Evolutionary conservation across 768 basidiomycete genomes (phyloP).

Genomic region (Lyophyllum atratum): DNA sequence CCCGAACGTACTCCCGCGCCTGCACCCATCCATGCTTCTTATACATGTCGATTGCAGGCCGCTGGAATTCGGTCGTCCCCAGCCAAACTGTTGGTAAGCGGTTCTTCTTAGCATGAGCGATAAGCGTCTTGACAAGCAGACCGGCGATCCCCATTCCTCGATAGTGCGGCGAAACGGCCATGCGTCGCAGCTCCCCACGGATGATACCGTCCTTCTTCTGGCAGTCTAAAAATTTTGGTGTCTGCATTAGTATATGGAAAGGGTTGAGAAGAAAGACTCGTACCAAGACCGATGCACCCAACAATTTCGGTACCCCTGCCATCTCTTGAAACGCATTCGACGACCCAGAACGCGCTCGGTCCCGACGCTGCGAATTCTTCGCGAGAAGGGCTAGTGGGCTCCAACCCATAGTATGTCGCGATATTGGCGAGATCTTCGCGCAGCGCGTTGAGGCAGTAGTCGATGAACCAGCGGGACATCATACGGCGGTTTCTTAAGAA

Average conservation of each 20-base stretch:
- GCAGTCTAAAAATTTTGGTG: constrained; percentile 2
- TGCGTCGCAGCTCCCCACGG: constrained; percentile 8
- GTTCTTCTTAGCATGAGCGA: constrained; percentile 8
- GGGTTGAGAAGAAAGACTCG: neutral
- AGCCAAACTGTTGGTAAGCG: neutral
- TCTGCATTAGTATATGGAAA: neutral
- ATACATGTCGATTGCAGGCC: constrained; percentile 6
- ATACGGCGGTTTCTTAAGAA: neutral
- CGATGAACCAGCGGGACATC: constrained; percentile 5
- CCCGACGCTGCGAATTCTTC: neutral
- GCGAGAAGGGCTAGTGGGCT: neutral
- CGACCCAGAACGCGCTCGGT: constrained; percentile 9
- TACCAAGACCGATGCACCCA: constrained; percentile 17
- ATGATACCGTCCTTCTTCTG: neutral
- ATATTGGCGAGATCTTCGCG: neutral
- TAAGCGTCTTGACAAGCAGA: constrained; percentile 3
- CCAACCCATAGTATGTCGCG: neutral
- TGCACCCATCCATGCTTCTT: constrained; percentile 2
- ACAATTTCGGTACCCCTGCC: neutral
- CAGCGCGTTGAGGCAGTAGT: neutral
- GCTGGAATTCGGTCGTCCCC: constrained; percentile 1
- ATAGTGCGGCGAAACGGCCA: constrained; percentile 13
- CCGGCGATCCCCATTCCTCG: constrained; percentile 11
- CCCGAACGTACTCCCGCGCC: neutral
- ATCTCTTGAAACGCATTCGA: neutral